phyloP scores from a whole-genome alignment of 139 green algal genomes.

The Chlorella vulgaris region DNA sequence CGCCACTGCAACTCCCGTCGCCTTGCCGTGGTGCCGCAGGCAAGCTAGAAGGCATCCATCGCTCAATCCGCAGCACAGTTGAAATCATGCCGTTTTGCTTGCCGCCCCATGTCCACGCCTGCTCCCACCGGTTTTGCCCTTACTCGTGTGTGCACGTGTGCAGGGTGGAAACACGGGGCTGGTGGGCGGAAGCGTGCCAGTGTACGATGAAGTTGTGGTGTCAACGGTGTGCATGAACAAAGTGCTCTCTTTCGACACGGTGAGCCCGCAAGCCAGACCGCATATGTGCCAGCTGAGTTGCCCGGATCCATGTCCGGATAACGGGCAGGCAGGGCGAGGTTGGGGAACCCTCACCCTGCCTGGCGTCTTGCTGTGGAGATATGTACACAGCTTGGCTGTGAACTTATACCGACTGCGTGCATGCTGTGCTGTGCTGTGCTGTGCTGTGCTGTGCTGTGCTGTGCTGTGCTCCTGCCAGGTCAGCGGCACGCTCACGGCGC shows the following conservation, averaged over 20 bases:
- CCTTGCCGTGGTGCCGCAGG: constrained; percentile 89
- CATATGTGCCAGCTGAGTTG: too few species aligned
- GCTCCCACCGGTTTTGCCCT: background rate
- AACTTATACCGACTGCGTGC: too few species aligned
- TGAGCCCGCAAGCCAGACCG: background rate
- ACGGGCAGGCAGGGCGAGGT: too few species aligned
- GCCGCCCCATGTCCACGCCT: too few species aligned
- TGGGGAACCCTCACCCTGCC: background rate
- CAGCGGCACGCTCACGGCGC: constrained; percentile 68
- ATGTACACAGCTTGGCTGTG: too few species aligned
- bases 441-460: too few species aligned
- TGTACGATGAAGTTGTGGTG: constrained; percentile 92
- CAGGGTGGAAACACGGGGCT: constrained; percentile 96
- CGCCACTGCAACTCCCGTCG: constrained; percentile 72
- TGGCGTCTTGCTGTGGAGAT: background rate
- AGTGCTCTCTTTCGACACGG: constrained; percentile 23
- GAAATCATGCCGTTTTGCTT: too few species aligned
- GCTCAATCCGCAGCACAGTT: too few species aligned
- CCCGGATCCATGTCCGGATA: too few species aligned
- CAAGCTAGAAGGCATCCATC: too few species aligned
- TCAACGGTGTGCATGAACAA: constrained; percentile 69
- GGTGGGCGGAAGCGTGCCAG: constrained; percentile 87
- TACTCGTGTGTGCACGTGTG: background rate
- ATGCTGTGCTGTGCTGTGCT: too few species aligned
- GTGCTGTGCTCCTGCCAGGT: constrained; percentile 46